phyloP scores from a whole-genome alignment of 257 asterid genomes.

The Penstemon davidsonii region DNA sequence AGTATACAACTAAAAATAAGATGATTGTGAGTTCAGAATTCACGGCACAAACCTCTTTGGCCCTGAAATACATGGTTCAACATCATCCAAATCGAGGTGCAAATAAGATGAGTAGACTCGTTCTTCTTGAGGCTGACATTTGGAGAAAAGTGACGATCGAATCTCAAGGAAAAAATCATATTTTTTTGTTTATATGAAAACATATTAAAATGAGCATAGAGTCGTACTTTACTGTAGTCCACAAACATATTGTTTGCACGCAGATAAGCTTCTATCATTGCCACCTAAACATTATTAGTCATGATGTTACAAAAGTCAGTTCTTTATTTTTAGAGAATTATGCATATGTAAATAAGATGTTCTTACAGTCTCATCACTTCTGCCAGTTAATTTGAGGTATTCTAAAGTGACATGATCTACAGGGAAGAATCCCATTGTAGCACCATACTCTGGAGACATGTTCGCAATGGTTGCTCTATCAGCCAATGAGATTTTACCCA shows the following conservation, averaged over 20 bases:
- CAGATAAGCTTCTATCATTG: slow-evolving; percentile 92
- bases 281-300: slow-evolving; percentile 49
- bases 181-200: background rate
- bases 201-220: slow-evolving; percentile 12
- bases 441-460: slow-evolving; percentile 99
- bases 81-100: slow-evolving; percentile 66
- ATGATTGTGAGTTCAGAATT: background rate
- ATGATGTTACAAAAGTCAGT: slow-evolving; percentile 14
- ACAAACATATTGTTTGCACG: slow-evolving; percentile 93
- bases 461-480: slow-evolving; percentile 98
- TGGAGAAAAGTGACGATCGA: slow-evolving; percentile 23
- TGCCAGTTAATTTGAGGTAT: slow-evolving; percentile 84
- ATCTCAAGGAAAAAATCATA: slow-evolving; percentile 18
- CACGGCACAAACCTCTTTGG: slow-evolving; percentile 67
- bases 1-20: background rate
- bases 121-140: slow-evolving; percentile 83
- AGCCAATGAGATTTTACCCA: slow-evolving; percentile 84
- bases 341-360: slow-evolving; percentile 18
- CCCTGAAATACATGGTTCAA: slow-evolving; percentile 89
- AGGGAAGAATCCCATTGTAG: slow-evolving; percentile 99
- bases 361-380: slow-evolving; percentile 93
- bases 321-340: background rate
- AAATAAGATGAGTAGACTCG: slow-evolving; percentile 71
- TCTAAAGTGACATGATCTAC: slow-evolving; percentile 89
- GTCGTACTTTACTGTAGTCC: slow-evolving; percentile 75